Evolutionary conservation across 1,284 basidiomycete genomes (phyloP), one percentile per base, ranked within the genome.

Genomic region (Porogramme epimiltina): DNA sequence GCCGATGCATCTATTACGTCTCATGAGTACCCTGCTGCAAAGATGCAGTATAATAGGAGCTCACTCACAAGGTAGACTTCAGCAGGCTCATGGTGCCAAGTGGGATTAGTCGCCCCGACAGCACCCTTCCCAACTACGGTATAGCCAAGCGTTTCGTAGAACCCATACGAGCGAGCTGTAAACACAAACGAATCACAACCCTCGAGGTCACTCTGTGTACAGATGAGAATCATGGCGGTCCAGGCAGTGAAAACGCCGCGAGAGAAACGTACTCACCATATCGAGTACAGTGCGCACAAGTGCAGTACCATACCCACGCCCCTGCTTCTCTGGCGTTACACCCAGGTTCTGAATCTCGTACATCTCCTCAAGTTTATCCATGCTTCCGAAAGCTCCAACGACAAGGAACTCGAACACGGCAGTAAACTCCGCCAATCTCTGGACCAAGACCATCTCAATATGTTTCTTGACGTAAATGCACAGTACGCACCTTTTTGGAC

Each of bases 141-240:
- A 41, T 55, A 60, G 2, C 58, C 55, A 1, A 60, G 50, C 13
- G 16, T 25, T 22, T 47, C 53, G 24, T 60, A 60, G 42, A 57
- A 60, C 20, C 8, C 11, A 24, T 45, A 42, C 11, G 54, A 41
- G 9, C 40, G 41, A 11, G 33, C 31, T 8, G 54, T 51, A 16
- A 51, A 23, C 13, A 54, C 16, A 47, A 49, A 55, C 10, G 41
- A 31, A 16, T 43, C 52, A 13, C 36, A 33, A 11, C 53, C 51
- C 13, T 55, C 53, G 1, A 45, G 42, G 28, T 54, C 56, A n/a
- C 43, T 49, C 56, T 55, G 28, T 2, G 19, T n/a, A 20, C 8
- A 9, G 5, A 10, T 37, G 1, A 24, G 9, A 15, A 22, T 11
- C n/a, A 11, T 3, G 37, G 20, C 26, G 15, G 25, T 31, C 6